Evolutionary conservation across 2,329 filamentous ascomycete species (phyloP).

Genomic region (Aspergillus costaricaensis): DNA sequence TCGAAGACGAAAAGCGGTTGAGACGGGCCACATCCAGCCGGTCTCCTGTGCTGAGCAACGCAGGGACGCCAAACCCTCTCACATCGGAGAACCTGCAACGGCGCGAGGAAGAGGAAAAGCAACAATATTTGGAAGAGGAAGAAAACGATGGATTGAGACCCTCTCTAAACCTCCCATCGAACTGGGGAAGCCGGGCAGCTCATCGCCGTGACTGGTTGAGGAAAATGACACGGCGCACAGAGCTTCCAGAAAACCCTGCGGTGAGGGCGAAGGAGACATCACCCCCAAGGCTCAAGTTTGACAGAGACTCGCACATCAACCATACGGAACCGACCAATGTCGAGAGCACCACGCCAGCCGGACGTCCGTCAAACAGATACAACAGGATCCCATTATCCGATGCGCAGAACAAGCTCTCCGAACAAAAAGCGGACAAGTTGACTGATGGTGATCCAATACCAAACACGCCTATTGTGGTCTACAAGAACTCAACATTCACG

Average conservation of each 20-base stretch:
- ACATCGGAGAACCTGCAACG: slow-evolving; percentile 43
- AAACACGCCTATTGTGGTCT: slow-evolving; percentile 43
- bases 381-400: slow-evolving; percentile 17
- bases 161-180: slow-evolving; percentile 39
- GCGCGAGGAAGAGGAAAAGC: slow-evolving; percentile 34
- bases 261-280: slow-evolving; percentile 22
- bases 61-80: slow-evolving; percentile 30
- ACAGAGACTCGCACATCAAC: slow-evolving; percentile 31
- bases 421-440: slow-evolving; percentile 18
- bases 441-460: slow-evolving; percentile 34
- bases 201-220: slow-evolving; percentile 39
- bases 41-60: slow-evolving; percentile 43
- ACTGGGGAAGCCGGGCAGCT: slow-evolving; percentile 39
- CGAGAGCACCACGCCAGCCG: slow-evolving; percentile 23
- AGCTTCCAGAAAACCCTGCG: slow-evolving; percentile 20
- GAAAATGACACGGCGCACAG: slow-evolving; percentile 30
- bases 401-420: slow-evolving; percentile 17
- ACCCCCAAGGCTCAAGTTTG: slow-evolving; percentile 26
- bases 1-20: slow-evolving; percentile 43
- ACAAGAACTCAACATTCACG: slow-evolving; percentile 34
- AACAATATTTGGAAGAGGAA: slow-evolving; percentile 20
- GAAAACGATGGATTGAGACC: slow-evolving; percentile 29
- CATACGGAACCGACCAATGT: slow-evolving; percentile 29
- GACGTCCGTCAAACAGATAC: slow-evolving; percentile 23
- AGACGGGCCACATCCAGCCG: slow-evolving; percentile 40